Conservation (phyloP, 805 yeast species). For the Cyberlindnera saturnus region DNA sequence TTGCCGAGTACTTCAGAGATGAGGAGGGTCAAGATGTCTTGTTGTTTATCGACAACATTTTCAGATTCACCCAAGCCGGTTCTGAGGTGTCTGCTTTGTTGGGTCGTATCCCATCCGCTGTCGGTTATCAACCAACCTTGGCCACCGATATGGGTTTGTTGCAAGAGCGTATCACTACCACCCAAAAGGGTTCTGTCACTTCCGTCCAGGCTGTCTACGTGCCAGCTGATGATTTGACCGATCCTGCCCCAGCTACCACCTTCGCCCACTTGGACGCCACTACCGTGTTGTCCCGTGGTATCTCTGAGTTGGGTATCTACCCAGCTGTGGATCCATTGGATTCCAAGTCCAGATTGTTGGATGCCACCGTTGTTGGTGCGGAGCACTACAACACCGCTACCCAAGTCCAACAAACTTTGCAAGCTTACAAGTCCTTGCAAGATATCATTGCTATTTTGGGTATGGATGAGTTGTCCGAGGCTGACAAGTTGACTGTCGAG, state of each 20-base stretch:
- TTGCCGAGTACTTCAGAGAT: slow-evolving; percentile 99
- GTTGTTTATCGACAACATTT: slow-evolving; percentile 98
- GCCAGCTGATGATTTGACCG: slow-evolving; percentile 99
- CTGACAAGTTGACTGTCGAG: slow-evolving; percentile 98
- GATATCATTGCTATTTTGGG: slow-evolving; percentile 99
- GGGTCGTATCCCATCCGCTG: slow-evolving; percentile 99
- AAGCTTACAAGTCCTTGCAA: slow-evolving; percentile 99
- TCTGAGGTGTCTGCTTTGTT: slow-evolving; percentile 99
- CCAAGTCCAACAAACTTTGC: slow-evolving; percentile 94
- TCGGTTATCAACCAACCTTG: slow-evolving; percentile 99
- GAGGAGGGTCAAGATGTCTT: slow-evolving; percentile 99
- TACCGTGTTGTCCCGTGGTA: slow-evolving; percentile 99
- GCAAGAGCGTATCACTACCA: slow-evolving; percentile 99
- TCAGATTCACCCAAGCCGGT: slow-evolving; percentile 99
- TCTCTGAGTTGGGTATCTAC: slow-evolving; percentile 99
- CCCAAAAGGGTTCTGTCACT: slow-evolving; percentile 99
- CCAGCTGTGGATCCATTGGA: slow-evolving; percentile 99
- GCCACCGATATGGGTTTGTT: slow-evolving; percentile 99
- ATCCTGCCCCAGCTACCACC: slow-evolving; percentile 99
- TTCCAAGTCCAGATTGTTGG: slow-evolving; percentile 97
- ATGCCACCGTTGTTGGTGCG: slow-evolving; percentile 94
- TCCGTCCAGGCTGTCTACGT: slow-evolving; percentile 99
- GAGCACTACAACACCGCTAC: slow-evolving; percentile 98
- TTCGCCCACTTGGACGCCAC: slow-evolving; percentile 99
- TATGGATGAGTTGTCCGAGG: slow-evolving; percentile 99